Conservation (phyloP, 2,329 filamentous ascomycete genomes). For the Emmonsiellopsis sp. region DNA sequence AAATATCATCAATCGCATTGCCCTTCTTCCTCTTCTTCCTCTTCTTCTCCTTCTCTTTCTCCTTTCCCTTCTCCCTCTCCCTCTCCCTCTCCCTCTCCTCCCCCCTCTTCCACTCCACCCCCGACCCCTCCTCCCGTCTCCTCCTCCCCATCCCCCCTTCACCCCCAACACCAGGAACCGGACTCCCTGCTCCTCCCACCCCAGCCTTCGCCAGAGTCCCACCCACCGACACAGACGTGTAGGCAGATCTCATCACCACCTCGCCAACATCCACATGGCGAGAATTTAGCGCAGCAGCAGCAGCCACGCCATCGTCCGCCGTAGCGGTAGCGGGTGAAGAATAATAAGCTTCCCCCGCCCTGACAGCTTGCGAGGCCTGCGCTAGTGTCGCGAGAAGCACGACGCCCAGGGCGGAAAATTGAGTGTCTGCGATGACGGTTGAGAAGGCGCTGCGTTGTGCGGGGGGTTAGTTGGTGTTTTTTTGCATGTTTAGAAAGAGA, state of each 20-base stretch:
- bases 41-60: slow-evolving; percentile 34
- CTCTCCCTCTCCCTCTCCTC: slow-evolving; percentile 34
- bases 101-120: slow-evolving; percentile 18
- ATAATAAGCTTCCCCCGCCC: not conserved
- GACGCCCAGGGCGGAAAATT: slow-evolving; percentile 63
- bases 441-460: slow-evolving; percentile 47
- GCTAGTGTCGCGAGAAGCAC: slow-evolving; percentile 58
- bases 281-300: not conserved
- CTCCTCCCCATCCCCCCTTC: not conserved
- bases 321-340: no score
- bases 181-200: not conserved
- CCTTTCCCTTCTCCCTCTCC: slow-evolving; percentile 7
- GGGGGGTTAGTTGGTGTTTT: not conserved
- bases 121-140: slow-evolving; percentile 1
- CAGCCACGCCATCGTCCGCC: not conserved
- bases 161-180: not conserved
- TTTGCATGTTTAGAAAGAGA: not conserved
- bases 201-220: slow-evolving; percentile 5
- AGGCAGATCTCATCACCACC: slow-evolving; percentile 3
- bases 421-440: slow-evolving; percentile 60
- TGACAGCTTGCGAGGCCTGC: slow-evolving; percentile 40
- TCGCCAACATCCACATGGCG: slow-evolving; percentile 1
- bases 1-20: slow-evolving; percentile 67
- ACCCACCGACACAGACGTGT: not conserved
- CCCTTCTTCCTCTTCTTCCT: slow-evolving; percentile 50